Evolutionary conservation across 306 rosid species (phyloP), one percentile per base, ranked within the genome.

Genomic region (Ammopiptanthus mongolicus): DNA sequence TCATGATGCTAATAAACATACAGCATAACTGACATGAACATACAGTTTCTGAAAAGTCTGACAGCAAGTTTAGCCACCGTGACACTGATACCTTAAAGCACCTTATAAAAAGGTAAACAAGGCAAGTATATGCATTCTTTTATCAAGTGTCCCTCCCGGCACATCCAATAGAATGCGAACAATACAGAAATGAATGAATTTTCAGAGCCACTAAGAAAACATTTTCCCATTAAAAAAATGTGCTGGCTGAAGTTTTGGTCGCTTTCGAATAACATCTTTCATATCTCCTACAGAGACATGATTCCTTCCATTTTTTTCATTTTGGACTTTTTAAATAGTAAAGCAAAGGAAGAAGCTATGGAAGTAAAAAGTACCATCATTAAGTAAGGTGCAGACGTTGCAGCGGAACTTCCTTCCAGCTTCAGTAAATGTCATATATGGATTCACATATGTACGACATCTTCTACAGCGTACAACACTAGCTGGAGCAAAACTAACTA

Each of bases 331-430:
- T 46, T 46, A 41, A 47, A 34, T 63, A 6, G 19, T 48, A 58
- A 58, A 29, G 65, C 21, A 75, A 44, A 78, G 69, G 58, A 61
- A 57, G 67, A 74, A 67, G 60, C 10, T 22, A 47, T 60, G 56
- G 34, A 69, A 65, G 65, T 66, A 44, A 82, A 66, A 75, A 80
- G 66, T 96, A 96, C 99, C 99, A 85, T 96, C 99, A 80, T 96
- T 96, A 36, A 92, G 92, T 84, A 96, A 74, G 50, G 96, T 58
- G 79, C 99, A 96, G 52, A 96, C 89, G 57, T 92, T 96, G 86
- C 99, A 96, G 47, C 97, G 96, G 88, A 87, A 96, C 87, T 96
- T 96, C 82, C 99, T 88, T 82, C 98, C 99, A 51, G 90, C 86
- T 84, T 96, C 99, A 48, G 98, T 90, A 82, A 96, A 96, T 76